These are phyloP conservation scores for Colletotrichum sp. DNA, from an alignment of 2,329 filamentous ascomycete genomes.

Conservation along the genomic window DNA sequence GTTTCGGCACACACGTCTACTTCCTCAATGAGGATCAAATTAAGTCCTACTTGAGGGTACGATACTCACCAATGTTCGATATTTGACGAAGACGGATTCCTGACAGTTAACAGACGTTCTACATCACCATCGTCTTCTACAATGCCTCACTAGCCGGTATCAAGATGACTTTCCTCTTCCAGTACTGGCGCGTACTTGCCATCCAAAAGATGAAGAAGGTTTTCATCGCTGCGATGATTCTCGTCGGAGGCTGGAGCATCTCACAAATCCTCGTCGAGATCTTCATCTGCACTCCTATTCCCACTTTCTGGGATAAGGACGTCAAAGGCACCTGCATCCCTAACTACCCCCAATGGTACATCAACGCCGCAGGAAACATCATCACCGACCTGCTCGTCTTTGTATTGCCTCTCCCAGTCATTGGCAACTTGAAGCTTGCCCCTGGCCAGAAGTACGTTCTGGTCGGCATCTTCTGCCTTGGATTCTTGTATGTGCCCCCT, in stretches of 20 bases:
- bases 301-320: slow-evolving; percentile 29
- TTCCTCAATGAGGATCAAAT: background rate
- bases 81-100: background rate
- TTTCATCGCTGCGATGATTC: slow-evolving; percentile 28
- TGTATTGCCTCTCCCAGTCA: slow-evolving; percentile 21
- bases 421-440: slow-evolving; percentile 14
- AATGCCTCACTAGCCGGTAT: slow-evolving; percentile 30
- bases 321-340: slow-evolving; percentile 26
- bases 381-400: slow-evolving; percentile 22
- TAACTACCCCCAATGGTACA: slow-evolving; percentile 25
- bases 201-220: slow-evolving; percentile 31
- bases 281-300: slow-evolving; percentile 30
- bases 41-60: slow-evolving; percentile 9
- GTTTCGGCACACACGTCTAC: slow-evolving; percentile 23
- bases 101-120: slow-evolving; percentile 29
- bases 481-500: slow-evolving; percentile 20
- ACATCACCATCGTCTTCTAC: slow-evolving; percentile 35
- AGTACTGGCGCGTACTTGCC: slow-evolving; percentile 39
- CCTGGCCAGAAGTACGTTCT: slow-evolving; percentile 24
- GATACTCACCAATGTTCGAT: background rate
- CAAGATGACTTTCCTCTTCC: slow-evolving; percentile 40
- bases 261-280: slow-evolving; percentile 30
- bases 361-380: slow-evolving; percentile 28
- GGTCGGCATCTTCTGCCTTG: slow-evolving; percentile 27
- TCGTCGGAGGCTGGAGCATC: slow-evolving; percentile 30